Evolutionary conservation across 2,329 filamentous ascomycete species (phyloP).

Genomic region (Chaetomiaceae sp.): DNA sequence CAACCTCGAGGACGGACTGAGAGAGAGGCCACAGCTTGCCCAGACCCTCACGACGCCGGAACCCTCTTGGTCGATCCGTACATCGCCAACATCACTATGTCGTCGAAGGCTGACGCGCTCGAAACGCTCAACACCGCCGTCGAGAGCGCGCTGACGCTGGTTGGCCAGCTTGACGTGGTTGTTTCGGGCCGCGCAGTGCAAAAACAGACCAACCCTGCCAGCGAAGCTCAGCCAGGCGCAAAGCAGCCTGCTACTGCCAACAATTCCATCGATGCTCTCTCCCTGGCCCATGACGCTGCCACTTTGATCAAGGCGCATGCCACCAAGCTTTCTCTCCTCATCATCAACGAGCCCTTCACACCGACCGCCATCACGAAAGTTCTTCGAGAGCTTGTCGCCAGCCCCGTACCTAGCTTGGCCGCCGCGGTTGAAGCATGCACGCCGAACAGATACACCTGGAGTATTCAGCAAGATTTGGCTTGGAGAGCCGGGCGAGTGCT

Average conservation of each 20-base stretch:
- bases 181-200: conserved; percentile 38
- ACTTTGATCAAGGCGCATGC: conserved; percentile 73
- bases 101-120: conserved; percentile 18
- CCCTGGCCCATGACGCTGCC: conserved; percentile 66
- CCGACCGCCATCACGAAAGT: conserved; percentile 68
- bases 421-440: conserved; percentile 64
- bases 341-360: conserved; percentile 83
- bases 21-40: too few species aligned
- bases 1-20: too few species aligned
- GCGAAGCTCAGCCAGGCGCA: conserved; percentile 14
- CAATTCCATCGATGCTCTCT: conserved; percentile 49
- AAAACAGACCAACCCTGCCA: conserved; percentile 16
- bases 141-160: conserved; percentile 24
- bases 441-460: conserved; percentile 54
- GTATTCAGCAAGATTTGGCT: conserved; percentile 60
- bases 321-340: conserved; percentile 81
- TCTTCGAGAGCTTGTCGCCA: conserved; percentile 65
- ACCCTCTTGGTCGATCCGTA: too few species aligned
- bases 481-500: conserved; percentile 56
- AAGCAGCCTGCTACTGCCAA: conserved; percentile 3
- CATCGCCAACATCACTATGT: conserved; percentile 6
- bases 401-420: conserved; percentile 69
- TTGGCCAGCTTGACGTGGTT: conserved; percentile 32
- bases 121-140: conserved; percentile 23
- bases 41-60: too few species aligned